These are phyloP conservation scores for Hypoxylon trugodes DNA, from an alignment of 495 filamentous ascomycete species.

Conservation along the genomic window DNA sequence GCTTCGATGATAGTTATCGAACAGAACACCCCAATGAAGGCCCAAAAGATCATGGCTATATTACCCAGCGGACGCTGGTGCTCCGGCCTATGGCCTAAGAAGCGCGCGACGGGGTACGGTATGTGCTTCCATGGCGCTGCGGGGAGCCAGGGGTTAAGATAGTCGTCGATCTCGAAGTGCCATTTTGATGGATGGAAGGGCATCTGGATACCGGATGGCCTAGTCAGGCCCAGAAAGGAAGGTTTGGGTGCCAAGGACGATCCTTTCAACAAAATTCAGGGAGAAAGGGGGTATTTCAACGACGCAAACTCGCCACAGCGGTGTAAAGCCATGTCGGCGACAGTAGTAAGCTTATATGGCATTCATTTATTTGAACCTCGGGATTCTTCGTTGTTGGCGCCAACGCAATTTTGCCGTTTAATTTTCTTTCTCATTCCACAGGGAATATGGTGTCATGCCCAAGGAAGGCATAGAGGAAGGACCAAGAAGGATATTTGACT, in stretches of 20 bases:
- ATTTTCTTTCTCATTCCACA: conserved; percentile 26
- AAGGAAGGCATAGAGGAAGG: neutral
- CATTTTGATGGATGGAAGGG: conserved; percentile 38
- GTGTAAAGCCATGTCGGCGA: conserved; percentile 4
- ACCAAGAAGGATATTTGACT: conserved; percentile 22
- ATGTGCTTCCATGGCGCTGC: conserved; percentile 54
- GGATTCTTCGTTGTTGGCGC: neutral
- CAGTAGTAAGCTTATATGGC: conserved; percentile 5
- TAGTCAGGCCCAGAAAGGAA: neutral
- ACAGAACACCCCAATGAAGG: conserved; percentile 62
- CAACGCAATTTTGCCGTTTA: conserved; percentile 4
- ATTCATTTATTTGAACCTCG: conserved; percentile 8
- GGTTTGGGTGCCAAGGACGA: neutral
- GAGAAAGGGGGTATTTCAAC: neutral
- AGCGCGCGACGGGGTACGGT: conserved; percentile 57
- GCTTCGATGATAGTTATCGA: conserved; percentile 53
- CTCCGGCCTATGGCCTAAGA: conserved; percentile 59
- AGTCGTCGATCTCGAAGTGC: conserved; percentile 72
- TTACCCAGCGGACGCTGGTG: conserved; percentile 54
- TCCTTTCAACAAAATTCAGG: neutral
- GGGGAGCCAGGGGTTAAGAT: conserved; percentile 69
- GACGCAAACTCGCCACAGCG: conserved; percentile 1
- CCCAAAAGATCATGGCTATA: conserved; percentile 58
- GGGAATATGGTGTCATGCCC: conserved; percentile 26
- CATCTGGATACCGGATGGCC: conserved; percentile 16